Base-by-base conservation (phyloP, 805 yeast genomes). In the Dipodascopsis uninucleata region DNA sequence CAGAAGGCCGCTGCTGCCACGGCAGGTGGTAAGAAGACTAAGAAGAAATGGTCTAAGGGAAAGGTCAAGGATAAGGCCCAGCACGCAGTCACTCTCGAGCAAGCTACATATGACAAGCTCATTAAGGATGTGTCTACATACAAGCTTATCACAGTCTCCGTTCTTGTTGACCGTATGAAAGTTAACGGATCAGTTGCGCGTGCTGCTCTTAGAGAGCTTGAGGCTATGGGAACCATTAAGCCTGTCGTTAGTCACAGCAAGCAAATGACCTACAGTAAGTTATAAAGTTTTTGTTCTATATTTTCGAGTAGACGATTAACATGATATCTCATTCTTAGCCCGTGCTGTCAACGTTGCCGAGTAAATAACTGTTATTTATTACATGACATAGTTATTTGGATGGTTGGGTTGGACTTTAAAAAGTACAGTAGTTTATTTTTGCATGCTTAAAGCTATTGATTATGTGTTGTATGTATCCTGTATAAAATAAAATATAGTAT, bases 21-120 rank as follows among this genome's bases (percentile, higher is more conserved):
- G 26, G 24, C 51, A n/a, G 54, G 52, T 35, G 50, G 56, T 39
- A 49, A 52, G 55, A 52, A 51, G 51, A 44, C 54, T 54, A 93
- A 93, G 88, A 90, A 93, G 95, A 93, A 93, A 96, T 93, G 97
- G 98, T 85, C 95, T 85, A 89, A 90, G 83, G 96, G 96, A 77
- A 88, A 94, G 83, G 96, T 88, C 75, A 93, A 94, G 89, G 99
- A 93, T 78, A 90, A 85, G 95, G 97, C 98, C 67, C 90, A 86
- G 74, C 98, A 93, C 82, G 82, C 88, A 71, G 89, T 93, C 68
- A 78, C 85, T 73, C 79, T 93, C 68, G 99, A 93, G 76, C 97
- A 93, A 80, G 95, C 93, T 65, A 86, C 90, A 73, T 90, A 84
- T 79, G 98, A 93, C 94, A 87, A 97, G 81, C 85, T 93, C 78